These are phyloP conservation scores for Gossypium laxum DNA, from an alignment of 441 rosid genomes.

Conservation along the genomic window DNA sequence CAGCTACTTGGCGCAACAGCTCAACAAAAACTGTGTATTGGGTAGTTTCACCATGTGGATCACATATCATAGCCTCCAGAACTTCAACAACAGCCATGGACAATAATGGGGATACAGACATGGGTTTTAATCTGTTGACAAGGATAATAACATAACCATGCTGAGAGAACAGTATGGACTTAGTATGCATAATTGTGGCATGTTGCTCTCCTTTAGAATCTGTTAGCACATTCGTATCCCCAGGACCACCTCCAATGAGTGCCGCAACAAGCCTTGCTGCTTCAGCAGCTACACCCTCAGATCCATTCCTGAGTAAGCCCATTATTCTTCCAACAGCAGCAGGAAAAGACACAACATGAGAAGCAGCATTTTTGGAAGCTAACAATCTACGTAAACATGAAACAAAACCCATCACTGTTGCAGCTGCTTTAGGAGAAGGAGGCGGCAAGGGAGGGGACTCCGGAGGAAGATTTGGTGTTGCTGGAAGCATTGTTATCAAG, in stretches of 20 bases:
- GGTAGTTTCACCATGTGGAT: slow-evolving; percentile 97
- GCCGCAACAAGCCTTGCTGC: slow-evolving; percentile 79
- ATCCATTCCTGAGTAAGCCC: slow-evolving; percentile 97
- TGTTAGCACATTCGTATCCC: slow-evolving; percentile 40
- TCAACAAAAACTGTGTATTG: slow-evolving; percentile 95
- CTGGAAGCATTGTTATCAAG: slow-evolving; percentile 94
- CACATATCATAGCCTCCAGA: slow-evolving; percentile 98
- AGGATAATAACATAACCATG: slow-evolving; percentile 65
- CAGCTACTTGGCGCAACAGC: slow-evolving; percentile 92
- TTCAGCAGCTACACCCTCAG: slow-evolving; percentile 93
- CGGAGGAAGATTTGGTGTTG: slow-evolving; percentile 83
- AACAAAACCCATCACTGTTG: slow-evolving; percentile 92
- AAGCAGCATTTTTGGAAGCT: slow-evolving; percentile 87
- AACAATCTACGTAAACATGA: slow-evolving; percentile 90
- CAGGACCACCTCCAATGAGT: slow-evolving; percentile 83
- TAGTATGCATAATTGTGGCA: slow-evolving; percentile 95
- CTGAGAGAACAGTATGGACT: slow-evolving; percentile 83
- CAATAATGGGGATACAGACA: slow-evolving; percentile 86
- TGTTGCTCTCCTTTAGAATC: slow-evolving; percentile 86
- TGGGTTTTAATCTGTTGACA: slow-evolving; percentile 86
- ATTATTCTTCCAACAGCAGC: slow-evolving; percentile 99
- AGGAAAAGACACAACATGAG: slow-evolving; percentile 96
- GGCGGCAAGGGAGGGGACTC: slow-evolving; percentile 92
- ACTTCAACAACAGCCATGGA: slow-evolving; percentile 98
- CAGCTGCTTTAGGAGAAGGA: slow-evolving; percentile 98